A percentile compares a stretch with the other conserved stretches of the same genome.
Evolutionary conservation across 352 stramenopile species (phyloP).

Genomic region (Globisporangium acanthophoron): DNA sequence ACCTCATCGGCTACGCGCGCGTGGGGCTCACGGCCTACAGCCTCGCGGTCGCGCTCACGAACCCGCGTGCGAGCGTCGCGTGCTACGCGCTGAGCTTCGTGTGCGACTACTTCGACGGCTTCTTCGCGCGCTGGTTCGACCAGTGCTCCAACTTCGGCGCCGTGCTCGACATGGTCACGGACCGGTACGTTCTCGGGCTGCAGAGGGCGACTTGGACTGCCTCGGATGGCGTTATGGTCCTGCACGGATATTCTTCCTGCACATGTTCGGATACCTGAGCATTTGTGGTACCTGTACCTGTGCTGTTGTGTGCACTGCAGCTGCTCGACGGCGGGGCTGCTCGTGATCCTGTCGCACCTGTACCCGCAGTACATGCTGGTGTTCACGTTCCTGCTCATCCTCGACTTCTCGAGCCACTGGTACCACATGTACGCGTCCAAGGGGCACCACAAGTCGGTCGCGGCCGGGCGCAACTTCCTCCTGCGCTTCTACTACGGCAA

Average conservation of each 20-base stretch:
- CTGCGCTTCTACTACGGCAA: constrained; percentile 92
- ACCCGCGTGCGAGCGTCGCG: constrained; percentile 68
- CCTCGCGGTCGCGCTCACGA: constrained; percentile 67
- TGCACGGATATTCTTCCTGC: background rate
- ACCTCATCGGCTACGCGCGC: constrained; percentile 94
- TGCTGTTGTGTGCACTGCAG: constrained; percentile 12
- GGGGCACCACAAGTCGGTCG: constrained; percentile 94
- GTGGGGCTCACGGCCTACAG: constrained; percentile 85
- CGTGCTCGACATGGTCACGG: constrained; percentile 98
- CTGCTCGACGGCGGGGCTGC: constrained; percentile 93
- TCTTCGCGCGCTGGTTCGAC: constrained; percentile 94
- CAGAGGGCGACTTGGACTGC: too few species aligned
- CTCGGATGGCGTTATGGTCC: too few species aligned
- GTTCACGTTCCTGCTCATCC: constrained; percentile 90
- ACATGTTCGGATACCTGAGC: background rate
- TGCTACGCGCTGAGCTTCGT: constrained; percentile 95
- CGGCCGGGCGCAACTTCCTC: constrained; percentile 91
- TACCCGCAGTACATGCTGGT: constrained; percentile 80
- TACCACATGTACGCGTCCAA: constrained; percentile 96
- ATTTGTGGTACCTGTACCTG: too few species aligned
- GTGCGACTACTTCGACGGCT: constrained; percentile 97
- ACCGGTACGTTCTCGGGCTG: constrained; percentile 46
- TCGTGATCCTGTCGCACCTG: constrained; percentile 92
- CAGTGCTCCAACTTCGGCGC: constrained; percentile 95
- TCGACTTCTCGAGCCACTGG: constrained; percentile 98